Evolutionary conservation across 495 filamentous ascomycete genomes (phyloP), one percentile per base, ranked within the genome.

Genomic region (Lophium mytilinum): DNA sequence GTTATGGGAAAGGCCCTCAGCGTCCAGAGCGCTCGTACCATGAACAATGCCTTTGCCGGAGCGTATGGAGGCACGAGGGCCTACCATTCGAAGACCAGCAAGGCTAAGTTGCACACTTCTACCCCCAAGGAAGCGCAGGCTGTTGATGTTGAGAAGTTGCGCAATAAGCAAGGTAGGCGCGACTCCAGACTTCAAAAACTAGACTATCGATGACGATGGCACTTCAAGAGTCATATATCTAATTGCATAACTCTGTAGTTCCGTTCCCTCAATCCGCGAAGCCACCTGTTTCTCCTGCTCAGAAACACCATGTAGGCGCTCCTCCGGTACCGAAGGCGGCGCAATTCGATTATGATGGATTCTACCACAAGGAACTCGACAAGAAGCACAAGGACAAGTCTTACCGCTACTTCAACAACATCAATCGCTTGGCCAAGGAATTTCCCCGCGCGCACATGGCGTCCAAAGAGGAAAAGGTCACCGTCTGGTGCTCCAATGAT

Each of bases 351-450:
- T 98, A 98, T 63, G 81, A 95, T 63, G 84, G 69, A 48, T 98
- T 97, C 76, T 98, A 97, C 74, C 69, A 84, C 37, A 72, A 71
- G 40, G 92, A 98, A 69, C 74, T 98, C 56, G 89, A 94, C 63
- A 97, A 96, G 83, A 98, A 98, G 74, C 94, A 95, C 81, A 90
- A 95, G 78, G 94, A 98, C 78, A 96, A 95, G 76, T 95, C 89
- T 37, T 98, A 98, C 76, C 89, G 93, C 64, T 97, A 98, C 77
- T 98, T 98, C 82, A 98, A 98, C 78, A 98, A 98, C 77, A 98
- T 98, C 83, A 98, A 98, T 69, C 89, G 93, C 19, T 78, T 98
- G 56, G 93, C 94, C 55, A 86, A 94, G 74, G 89, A 97, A 59
- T 98, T 98, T 66, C 93, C 93, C 19, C 88, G 87, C 40, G 93